A percentile compares a stretch with the other conserved stretches of the same genome.
Conservation (phyloP, 176 grass and related monocot genomes). For the Pontederia paniculata region DNA sequence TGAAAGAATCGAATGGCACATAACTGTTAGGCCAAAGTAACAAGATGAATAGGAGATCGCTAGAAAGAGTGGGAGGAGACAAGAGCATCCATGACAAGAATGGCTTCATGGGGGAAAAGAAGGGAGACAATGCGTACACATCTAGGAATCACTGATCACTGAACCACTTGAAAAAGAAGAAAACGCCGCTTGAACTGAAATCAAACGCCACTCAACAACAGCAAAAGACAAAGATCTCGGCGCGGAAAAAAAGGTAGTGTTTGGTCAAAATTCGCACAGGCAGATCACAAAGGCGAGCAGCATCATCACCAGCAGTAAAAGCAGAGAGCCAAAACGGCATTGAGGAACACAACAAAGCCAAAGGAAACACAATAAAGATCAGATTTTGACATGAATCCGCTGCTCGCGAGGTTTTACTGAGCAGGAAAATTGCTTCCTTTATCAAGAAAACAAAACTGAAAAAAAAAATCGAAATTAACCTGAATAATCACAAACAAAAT, state of each 20-base stretch:
- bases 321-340: neutral
- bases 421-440: slow-evolving; percentile 11
- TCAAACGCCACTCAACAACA: neutral
- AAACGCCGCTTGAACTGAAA: neutral
- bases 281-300: neutral
- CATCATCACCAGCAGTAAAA: neutral
- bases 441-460: slow-evolving; percentile 4
- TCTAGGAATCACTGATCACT: neutral
- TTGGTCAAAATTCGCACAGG: neutral
- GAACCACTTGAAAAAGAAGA: neutral
- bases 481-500: neutral
- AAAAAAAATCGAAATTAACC: neutral
- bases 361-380: neutral
- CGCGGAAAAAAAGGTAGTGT: neutral
- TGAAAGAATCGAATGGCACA: neutral
- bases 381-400: neutral
- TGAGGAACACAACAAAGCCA: neutral
- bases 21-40: neutral
- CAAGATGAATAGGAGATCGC: neutral
- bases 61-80: neutral
- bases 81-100: neutral
- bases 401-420: neutral
- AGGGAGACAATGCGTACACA: neutral
- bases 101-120: neutral
- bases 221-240: neutral